Evolutionary conservation across 179 eudicot species (phyloP).

Genomic region (Beta macrorhiza): DNA sequence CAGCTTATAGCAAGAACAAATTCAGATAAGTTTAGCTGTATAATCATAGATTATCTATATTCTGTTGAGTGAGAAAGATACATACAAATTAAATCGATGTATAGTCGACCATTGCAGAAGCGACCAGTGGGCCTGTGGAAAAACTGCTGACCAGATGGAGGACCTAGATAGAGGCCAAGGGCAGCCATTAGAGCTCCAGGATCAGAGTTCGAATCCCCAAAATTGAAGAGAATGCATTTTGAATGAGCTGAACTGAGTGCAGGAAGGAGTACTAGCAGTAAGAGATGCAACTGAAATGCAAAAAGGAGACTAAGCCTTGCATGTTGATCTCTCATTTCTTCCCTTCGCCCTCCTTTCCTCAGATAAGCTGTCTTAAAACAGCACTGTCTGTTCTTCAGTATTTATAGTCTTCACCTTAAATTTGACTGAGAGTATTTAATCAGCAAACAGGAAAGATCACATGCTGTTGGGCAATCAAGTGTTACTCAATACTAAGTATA

Average conservation of each 20-base stretch:
- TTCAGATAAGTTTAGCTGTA: not conserved
- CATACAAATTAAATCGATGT: slow-evolving; percentile 40
- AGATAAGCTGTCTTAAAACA: not conserved
- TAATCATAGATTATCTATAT: not conserved
- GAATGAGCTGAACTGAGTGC: slow-evolving; percentile 23
- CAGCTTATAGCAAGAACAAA: not conserved
- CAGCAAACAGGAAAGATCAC: slow-evolving; percentile 13
- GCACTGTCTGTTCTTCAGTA: not conserved
- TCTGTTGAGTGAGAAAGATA: not conserved
- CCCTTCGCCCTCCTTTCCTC: not conserved
- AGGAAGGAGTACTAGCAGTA: slow-evolving; percentile 16
- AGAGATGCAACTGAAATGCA: slow-evolving; percentile 9
- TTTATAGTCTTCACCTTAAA: slow-evolving; percentile 7
- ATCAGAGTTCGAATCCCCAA: slow-evolving; percentile 41
- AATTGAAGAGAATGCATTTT: slow-evolving; percentile 37
- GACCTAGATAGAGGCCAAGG: slow-evolving; percentile 40
- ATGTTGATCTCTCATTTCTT: slow-evolving; percentile 24
- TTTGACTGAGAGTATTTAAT: slow-evolving; percentile 5
- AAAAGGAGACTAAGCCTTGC: not conserved
- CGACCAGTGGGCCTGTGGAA: slow-evolving; percentile 40
- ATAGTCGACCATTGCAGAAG: slow-evolving; percentile 39
- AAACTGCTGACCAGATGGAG: slow-evolving; percentile 42
- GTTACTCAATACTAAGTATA: not conserved
- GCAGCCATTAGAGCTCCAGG: slow-evolving; percentile 38
- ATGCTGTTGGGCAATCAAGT: not conserved